Base-by-base conservation (phyloP, 306 rosid genomes). In the Vigna reflexopilosa region DNA sequence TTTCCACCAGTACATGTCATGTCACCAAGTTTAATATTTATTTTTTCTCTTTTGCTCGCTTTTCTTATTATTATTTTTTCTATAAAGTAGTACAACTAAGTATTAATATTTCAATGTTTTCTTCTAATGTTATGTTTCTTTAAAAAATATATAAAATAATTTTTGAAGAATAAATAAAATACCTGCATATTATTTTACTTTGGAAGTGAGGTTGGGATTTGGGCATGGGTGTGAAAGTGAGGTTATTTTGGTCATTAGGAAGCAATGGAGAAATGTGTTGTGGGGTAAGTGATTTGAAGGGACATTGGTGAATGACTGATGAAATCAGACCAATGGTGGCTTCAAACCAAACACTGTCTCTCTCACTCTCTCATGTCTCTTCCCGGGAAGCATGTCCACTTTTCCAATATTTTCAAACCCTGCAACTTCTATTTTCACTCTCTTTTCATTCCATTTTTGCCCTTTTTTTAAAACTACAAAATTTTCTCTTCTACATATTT, bases 221-320 rank as follows among this genome's bases (percentile, higher is more conserved):
- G 84, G 57, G 72, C 19, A 40, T 40, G 10, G 8, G 47, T 42
- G 47, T 42, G 12, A 11, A 36, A 36, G 9, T 55, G 50, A 57
- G 85, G 82, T 32, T 63, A 66, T 64, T 72, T 72, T 36, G 13
- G 80, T 77, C 66, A 72, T 82, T 82, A 55, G 24, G 67, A 77
- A 19, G 1, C 4, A 40, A 51, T 63, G 11, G 16, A 45, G 78
- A 71, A 62, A 1, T 61, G 10, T 17, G 7, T 9, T 36, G 15
- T 22, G 14, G 73, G 67, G 65, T 15, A 42, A 9, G 67, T 50
- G 72, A 79, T 70, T 70, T 16, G 83, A 70, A 79, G 66, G 77
- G 78, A 50, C 78, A 32, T 5, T 45, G 28, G 32, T 32, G 70
- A 57, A 42, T 78, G 71, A 70, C 5, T 0, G 1, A 45, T 45